phyloP scores from a whole-genome alignment of 2,329 filamentous ascomycete genomes.

The Aspergillus texensis region DNA sequence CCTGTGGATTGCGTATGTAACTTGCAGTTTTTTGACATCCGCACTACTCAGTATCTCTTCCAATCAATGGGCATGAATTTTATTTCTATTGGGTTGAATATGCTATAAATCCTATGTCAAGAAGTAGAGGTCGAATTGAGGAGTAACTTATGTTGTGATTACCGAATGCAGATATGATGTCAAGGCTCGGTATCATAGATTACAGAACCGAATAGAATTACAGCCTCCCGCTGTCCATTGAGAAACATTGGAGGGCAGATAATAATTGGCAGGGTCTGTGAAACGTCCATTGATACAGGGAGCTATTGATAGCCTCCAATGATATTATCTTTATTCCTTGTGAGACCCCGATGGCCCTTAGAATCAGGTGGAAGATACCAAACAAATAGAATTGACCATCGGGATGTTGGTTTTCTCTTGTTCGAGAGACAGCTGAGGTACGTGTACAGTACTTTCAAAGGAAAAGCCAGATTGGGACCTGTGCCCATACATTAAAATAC shows the following conservation, averaged over 20 bases:
- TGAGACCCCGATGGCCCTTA: not conserved
- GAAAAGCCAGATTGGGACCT: not conserved
- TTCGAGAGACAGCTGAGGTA: not conserved
- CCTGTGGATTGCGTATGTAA: not conserved
- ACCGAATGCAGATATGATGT: constrained; percentile 1
- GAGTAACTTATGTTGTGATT: not conserved
- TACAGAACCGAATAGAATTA: not conserved
- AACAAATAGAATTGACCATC: not conserved
- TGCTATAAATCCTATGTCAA: not conserved
- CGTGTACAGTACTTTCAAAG: not conserved
- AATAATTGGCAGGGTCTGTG: not conserved
- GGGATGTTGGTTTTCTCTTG: not conserved
- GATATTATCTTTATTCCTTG: constrained; percentile 3
- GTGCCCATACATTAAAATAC: not conserved
- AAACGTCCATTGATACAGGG: not conserved
- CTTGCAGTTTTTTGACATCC: not conserved
- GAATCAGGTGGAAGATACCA: not conserved
- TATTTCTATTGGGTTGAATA: not conserved
- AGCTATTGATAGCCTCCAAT: not conserved
- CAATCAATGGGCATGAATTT: no score
- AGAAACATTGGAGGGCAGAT: not conserved
- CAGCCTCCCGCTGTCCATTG: not conserved
- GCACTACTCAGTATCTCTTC: not conserved
- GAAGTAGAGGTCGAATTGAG: not conserved
- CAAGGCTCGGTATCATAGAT: not conserved